Conservation (phyloP, 2,329 filamentous ascomycete species). For the Didymellaceae sp. region DNA sequence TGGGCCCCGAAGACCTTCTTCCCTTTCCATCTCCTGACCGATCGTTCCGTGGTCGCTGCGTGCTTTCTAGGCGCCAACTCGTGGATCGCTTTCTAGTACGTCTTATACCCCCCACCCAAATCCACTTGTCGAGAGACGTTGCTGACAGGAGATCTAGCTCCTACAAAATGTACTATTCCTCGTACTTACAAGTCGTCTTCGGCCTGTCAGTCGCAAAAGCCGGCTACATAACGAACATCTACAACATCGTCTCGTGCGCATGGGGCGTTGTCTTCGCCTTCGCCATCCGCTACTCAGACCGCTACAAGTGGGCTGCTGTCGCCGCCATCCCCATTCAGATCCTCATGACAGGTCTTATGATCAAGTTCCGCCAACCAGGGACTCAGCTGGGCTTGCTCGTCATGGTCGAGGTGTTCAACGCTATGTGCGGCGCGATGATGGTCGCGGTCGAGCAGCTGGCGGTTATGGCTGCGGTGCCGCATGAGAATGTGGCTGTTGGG, state of each 20-base stretch:
- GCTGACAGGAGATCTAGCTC: no score
- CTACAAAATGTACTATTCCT: constrained; percentile 42
- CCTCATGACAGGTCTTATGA: constrained; percentile 34
- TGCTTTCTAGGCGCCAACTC: constrained; percentile 47
- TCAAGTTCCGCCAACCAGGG: constrained; percentile 35
- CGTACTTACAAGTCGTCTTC: constrained; percentile 49
- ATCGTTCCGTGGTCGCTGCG: constrained; percentile 58
- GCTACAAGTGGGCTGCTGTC: constrained; percentile 34
- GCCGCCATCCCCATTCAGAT: constrained; percentile 32
- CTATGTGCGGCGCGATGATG: constrained; percentile 29
- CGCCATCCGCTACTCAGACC: constrained; percentile 28
- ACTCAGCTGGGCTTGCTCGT: constrained; percentile 32
- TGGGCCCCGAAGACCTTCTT: constrained; percentile 50
- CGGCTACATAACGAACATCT: constrained; percentile 31
- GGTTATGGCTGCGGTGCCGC: constrained; percentile 29
- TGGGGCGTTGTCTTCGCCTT: constrained; percentile 27
- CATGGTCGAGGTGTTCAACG: constrained; percentile 38
- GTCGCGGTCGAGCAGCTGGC: constrained; percentile 28
- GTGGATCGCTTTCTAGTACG: constrained; percentile 34
- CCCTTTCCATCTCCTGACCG: constrained; percentile 54
- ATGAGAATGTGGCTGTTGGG: constrained; percentile 24
- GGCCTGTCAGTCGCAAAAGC: constrained; percentile 24
- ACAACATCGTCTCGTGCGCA: constrained; percentile 29
- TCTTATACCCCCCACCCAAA: constrained; percentile 4
- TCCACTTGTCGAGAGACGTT: no score